Percentiles rank a stretch among this genome's conserved stretches.
Conservation (phyloP, 1,284 basidiomycete species). For the Neonothopanus nambi region DNA sequence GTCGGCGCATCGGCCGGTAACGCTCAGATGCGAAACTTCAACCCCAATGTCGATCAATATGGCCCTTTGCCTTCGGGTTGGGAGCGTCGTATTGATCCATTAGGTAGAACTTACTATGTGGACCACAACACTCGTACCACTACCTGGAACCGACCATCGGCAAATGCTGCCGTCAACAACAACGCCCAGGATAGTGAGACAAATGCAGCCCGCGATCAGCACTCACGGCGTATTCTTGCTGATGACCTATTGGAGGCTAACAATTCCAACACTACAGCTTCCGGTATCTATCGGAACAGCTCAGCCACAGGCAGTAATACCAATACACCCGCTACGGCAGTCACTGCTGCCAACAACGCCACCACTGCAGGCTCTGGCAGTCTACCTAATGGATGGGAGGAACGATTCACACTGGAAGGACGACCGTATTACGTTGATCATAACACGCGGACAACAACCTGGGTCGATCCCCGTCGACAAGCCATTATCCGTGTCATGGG, state of each 20-base stretch:
- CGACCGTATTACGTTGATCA: constrained; percentile 94
- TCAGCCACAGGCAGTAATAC: constrained; percentile 33
- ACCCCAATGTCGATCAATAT: constrained; percentile 82
- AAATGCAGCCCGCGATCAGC: constrained; percentile 74
- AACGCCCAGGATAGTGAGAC: constrained; percentile 58
- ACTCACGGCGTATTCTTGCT: constrained; percentile 75
- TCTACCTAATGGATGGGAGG: constrained; percentile 93
- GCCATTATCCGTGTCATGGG: constrained; percentile 90
- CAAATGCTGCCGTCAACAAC: constrained; percentile 54
- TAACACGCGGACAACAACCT: constrained; percentile 93
- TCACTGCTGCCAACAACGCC: constrained; percentile 52
- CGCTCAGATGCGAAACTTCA: constrained; percentile 72
- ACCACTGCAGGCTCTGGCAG: constrained; percentile 82
- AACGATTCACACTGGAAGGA: constrained; percentile 92
- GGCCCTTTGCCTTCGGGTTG: constrained; percentile 84
- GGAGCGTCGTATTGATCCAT: constrained; percentile 91
- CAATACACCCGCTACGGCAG: constrained; percentile 35
- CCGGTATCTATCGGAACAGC: constrained; percentile 35
- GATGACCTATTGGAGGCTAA: constrained; percentile 77
- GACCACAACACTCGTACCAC: constrained; percentile 93
- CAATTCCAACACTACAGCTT: constrained; percentile 36
- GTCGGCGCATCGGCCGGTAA: constrained; percentile 23
- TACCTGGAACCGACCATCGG: constrained; percentile 83
- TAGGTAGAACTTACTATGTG: constrained; percentile 90
- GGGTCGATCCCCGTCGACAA: constrained; percentile 93